Percentiles rank a stretch among this genome's conserved stretches.
Evolutionary conservation across 129 eudicot genomes (phyloP).

Genomic region (Dittrichia graveolens): DNA sequence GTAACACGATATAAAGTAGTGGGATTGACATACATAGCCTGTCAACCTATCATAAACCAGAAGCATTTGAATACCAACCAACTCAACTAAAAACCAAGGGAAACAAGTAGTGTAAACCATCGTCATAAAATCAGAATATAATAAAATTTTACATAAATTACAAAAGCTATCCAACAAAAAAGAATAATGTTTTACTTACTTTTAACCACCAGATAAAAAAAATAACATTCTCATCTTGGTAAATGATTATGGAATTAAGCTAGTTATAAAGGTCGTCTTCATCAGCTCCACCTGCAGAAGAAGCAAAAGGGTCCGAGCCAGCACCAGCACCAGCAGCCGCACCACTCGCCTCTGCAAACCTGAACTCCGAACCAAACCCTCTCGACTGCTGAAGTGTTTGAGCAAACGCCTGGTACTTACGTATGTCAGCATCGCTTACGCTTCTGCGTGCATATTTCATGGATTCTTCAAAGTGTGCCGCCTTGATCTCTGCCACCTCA

Average conservation of each 20-base stretch:
- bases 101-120: too few relatives aligned
- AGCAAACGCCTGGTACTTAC: conserved; percentile 83
- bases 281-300: conserved; percentile 77
- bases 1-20: too few relatives aligned
- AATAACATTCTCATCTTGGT: too few relatives aligned
- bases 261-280: conserved; percentile 89
- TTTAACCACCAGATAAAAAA: too few relatives aligned
- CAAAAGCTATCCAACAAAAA: too few relatives aligned
- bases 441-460: conserved; percentile 98
- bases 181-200: too few relatives aligned
- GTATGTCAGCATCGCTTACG: conserved; percentile 93
- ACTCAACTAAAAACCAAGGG: too few relatives aligned
- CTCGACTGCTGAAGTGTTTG: conserved; percentile 78
- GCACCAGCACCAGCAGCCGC: conserved; percentile 36
- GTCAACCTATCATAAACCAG: too few relatives aligned
- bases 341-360: conserved; percentile 48
- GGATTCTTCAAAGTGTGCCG: conserved; percentile 83
- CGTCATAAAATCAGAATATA: too few relatives aligned
- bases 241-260: neutral
- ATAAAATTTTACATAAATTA: too few relatives aligned
- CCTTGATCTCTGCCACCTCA: conserved; percentile 73
- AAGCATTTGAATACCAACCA: too few relatives aligned
- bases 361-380: conserved; percentile 70
- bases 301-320: conserved; percentile 71
- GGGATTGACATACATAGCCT: too few relatives aligned